Percentiles rank a stretch among this genome's conserved stretches.
Evolutionary conservation across 768 basidiomycete genomes (phyloP).

Genomic region (Boletus sensibilis): DNA sequence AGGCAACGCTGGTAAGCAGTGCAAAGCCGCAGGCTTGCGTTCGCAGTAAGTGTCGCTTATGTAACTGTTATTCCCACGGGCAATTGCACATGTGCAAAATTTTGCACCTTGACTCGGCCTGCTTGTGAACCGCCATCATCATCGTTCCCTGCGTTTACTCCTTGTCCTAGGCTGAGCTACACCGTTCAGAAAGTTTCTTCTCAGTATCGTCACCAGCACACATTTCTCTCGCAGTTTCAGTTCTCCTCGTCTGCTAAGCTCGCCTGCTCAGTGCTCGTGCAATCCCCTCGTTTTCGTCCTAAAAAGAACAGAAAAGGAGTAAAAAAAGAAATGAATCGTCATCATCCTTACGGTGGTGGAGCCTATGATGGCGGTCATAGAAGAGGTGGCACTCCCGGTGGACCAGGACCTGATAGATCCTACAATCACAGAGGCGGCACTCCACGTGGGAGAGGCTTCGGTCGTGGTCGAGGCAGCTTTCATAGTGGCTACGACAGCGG

Average conservation of each 20-base stretch:
- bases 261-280: constrained; percentile 26
- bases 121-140: constrained; percentile 40
- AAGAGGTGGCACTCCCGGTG: constrained; percentile 65
- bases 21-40: constrained; percentile 1
- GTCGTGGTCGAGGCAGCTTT: constrained; percentile 54
- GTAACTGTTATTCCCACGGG: constrained; percentile 31
- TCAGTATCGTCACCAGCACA: constrained; percentile 18
- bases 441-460: constrained; percentile 46
- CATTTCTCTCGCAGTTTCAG: constrained; percentile 18
- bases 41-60: constrained; percentile 22
- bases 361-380: constrained; percentile 59
- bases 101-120: constrained; percentile 23
- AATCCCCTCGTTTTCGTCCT: constrained; percentile 25
- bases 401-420: constrained; percentile 73
- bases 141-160: constrained; percentile 24
- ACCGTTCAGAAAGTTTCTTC: constrained; percentile 23
- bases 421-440: constrained; percentile 60
- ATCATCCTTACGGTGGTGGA: constrained; percentile 76
- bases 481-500: constrained; percentile 56
- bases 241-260: constrained; percentile 26
- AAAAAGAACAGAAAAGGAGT: constrained; percentile 27
- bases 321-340: constrained; percentile 67
- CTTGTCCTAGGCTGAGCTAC: constrained; percentile 26
- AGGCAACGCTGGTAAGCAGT: constrained; percentile 1
- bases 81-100: constrained; percentile 31